These are phyloP conservation scores for Alternaria longipes DNA, from an alignment of 2,329 filamentous ascomycete species.

Conservation along the genomic window DNA sequence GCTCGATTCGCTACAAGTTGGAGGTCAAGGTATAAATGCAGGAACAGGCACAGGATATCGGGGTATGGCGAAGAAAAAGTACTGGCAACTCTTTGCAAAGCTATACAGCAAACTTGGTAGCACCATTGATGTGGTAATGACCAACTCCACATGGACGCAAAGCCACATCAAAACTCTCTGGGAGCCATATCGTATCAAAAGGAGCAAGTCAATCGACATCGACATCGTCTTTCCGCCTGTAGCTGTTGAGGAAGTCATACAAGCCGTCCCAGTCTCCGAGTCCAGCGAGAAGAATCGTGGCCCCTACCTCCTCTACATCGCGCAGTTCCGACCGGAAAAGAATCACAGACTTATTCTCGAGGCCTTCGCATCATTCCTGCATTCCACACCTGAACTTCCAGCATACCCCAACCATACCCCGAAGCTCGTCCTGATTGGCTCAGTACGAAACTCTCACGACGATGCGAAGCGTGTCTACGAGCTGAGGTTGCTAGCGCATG, in stretches of 20 bases:
- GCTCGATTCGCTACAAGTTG: slow-evolving; percentile 74
- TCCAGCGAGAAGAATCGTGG: slow-evolving; percentile 75
- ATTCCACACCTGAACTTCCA: slow-evolving; percentile 36
- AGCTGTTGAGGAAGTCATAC: slow-evolving; percentile 83
- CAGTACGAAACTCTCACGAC: slow-evolving; percentile 80
- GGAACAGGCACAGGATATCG: slow-evolving; percentile 78
- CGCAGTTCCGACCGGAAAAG: slow-evolving; percentile 97
- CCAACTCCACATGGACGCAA: slow-evolving; percentile 95
- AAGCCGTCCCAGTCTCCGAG: slow-evolving; percentile 74
- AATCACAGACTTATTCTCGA: slow-evolving; percentile 89
- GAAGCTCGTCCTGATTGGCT: slow-evolving; percentile 85
- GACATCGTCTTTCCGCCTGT: slow-evolving; percentile 90
- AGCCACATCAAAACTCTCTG: slow-evolving; percentile 78
- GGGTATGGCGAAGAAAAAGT: slow-evolving; percentile 76
- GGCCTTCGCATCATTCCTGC: slow-evolving; percentile 80
- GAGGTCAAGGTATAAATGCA: slow-evolving; percentile 78
- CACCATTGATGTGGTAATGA: slow-evolving; percentile 93
- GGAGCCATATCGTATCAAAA: slow-evolving; percentile 61
- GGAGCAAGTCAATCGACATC: slow-evolving; percentile 64
- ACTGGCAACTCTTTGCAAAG: slow-evolving; percentile 86
- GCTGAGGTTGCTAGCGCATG: slow-evolving; percentile 83
- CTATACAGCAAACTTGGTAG: slow-evolving; percentile 85
- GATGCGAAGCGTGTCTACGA: slow-evolving; percentile 88
- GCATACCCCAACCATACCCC: slow-evolving; percentile 62
- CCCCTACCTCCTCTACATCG: slow-evolving; percentile 86